Evolutionary conservation across 2,329 filamentous ascomycete genomes (phyloP), one percentile per base, ranked within the genome.

Genomic region (Trichoderma sp.): DNA sequence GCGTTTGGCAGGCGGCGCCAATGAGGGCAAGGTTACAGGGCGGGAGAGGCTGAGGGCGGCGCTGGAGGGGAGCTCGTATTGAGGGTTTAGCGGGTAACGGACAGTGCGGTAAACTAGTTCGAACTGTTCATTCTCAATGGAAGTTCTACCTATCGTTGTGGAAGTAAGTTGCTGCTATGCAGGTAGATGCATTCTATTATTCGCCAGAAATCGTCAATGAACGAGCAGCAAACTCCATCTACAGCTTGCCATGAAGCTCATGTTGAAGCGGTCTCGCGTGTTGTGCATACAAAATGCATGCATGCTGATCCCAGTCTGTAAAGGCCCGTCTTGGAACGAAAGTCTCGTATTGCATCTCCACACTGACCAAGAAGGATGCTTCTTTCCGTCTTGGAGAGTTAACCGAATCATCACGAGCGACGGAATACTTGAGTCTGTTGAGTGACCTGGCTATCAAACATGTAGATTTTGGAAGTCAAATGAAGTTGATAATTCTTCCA

Each of bases 11-110:
- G 28, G 60, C 26, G 55, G 50, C 50, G 60, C 60, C 60, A 63
- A 55, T 63, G 50, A 14, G 28, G 50, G 17, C 21, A 41, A 26
- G 60, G 50, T 51, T 12, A 24, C 60, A 63, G 60, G 60, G 60
- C 60, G 60, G 50, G 60, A 54, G 50, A 24, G 60, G 60, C 60
- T 63, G 60, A 26, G 39, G 24, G 26, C 26, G 39, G 60, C 60
- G 30, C 60, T 63, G 60, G 26, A 26, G 12, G 47, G 47, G 34
- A 55, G 24, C 60, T 63, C 60, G 50, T 63, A 63, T 63, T 50
- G 60, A 28, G 39, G 26, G 28, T 41, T 39, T 51, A 45, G 44
- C 60, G 9, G 50, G 26, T 26, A 41, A 43, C 55, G 60, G 50
- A 43, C 14, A n/a, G 1, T 26, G 10, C 14, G 7, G 3, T 7